phyloP scores from a whole-genome alignment of 768 basidiomycete genomes.

The Podaxis sp. region DNA sequence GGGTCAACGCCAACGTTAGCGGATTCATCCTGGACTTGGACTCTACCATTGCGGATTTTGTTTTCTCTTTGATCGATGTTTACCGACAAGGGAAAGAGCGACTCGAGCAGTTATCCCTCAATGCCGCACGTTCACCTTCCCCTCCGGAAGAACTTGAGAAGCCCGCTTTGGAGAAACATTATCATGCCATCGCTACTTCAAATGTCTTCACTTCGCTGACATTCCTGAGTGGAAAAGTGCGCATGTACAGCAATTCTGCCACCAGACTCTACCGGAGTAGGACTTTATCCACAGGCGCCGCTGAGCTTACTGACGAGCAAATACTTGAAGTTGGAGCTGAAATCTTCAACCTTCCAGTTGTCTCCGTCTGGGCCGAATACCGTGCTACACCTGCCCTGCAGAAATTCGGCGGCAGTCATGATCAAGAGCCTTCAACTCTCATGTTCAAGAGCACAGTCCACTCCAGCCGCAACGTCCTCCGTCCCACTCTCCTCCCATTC shows the following conservation, averaged over 20 bases:
- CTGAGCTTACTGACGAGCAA: constrained; percentile 49
- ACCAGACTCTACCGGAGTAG: constrained; percentile 35
- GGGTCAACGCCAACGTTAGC: constrained; percentile 66
- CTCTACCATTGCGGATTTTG: constrained; percentile 69
- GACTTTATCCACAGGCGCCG: constrained; percentile 25
- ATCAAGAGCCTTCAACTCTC: constrained; percentile 52
- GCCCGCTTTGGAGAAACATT: constrained; percentile 22
- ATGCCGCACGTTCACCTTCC: constrained; percentile 40
- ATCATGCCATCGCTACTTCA: constrained; percentile 46
- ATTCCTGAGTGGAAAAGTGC: constrained; percentile 84
- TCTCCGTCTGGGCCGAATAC: constrained; percentile 84
- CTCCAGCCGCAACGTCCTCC: constrained; percentile 79
- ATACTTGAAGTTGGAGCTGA: constrained; percentile 53
- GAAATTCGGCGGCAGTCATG: constrained; percentile 26
- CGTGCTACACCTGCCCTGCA: constrained; percentile 48
- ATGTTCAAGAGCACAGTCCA: constrained; percentile 88
- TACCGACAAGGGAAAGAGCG: constrained; percentile 79
- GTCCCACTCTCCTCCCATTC: constrained; percentile 83
- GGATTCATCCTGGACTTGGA: constrained; percentile 86
- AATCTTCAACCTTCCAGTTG: constrained; percentile 65
- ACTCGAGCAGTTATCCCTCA: constrained; percentile 61
- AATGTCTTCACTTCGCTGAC: constrained; percentile 62
- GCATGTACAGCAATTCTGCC: constrained; percentile 54
- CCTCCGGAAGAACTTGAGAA: constrained; percentile 17
- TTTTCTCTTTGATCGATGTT: constrained; percentile 82